phyloP scores from a whole-genome alignment of 2,329 filamentous ascomycete genomes.

The Aspergillus quadrilineatus region DNA sequence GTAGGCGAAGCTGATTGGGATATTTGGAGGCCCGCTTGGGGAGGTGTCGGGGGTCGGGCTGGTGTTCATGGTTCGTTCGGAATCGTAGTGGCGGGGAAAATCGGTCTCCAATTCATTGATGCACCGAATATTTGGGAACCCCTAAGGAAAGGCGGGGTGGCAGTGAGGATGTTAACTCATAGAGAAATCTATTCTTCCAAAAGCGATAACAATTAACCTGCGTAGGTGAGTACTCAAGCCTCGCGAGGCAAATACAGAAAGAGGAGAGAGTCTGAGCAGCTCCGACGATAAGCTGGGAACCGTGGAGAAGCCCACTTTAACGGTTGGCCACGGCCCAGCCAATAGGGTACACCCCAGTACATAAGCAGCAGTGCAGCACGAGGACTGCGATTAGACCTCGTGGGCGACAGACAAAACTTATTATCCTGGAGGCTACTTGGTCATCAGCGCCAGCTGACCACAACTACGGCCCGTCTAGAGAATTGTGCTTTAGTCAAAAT shows the following conservation, averaged over 20 bases:
- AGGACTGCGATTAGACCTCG: neutral
- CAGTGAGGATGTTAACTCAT: constrained; percentile 6
- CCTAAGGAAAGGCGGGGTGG: constrained; percentile 14
- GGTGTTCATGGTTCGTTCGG: constrained; percentile 23
- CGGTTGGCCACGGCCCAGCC: constrained; percentile 10
- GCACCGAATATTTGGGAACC: constrained; percentile 4
- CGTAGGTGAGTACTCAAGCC: constrained; percentile 1
- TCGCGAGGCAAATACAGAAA: constrained; percentile 3
- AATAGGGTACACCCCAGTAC: constrained; percentile 12
- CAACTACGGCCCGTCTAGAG: neutral
- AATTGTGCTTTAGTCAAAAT: neutral
- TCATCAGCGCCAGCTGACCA: neutral
- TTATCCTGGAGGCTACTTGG: neutral
- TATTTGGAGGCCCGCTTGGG: constrained; percentile 12
- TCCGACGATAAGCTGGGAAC: constrained; percentile 4
- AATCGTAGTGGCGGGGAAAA: constrained; percentile 21
- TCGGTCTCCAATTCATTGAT: constrained; percentile 21
- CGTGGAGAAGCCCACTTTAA: constrained; percentile 17
- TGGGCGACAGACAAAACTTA: neutral
- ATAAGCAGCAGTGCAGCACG: constrained; percentile 1
- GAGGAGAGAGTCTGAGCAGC: neutral
- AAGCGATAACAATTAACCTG: neutral
- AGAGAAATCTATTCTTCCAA: neutral
- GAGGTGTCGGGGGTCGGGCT: constrained; percentile 18
- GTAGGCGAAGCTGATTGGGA: constrained; percentile 12